Base-by-base conservation (phyloP, 176 grass and related monocot species). In the Hordeum marinum region DNA sequence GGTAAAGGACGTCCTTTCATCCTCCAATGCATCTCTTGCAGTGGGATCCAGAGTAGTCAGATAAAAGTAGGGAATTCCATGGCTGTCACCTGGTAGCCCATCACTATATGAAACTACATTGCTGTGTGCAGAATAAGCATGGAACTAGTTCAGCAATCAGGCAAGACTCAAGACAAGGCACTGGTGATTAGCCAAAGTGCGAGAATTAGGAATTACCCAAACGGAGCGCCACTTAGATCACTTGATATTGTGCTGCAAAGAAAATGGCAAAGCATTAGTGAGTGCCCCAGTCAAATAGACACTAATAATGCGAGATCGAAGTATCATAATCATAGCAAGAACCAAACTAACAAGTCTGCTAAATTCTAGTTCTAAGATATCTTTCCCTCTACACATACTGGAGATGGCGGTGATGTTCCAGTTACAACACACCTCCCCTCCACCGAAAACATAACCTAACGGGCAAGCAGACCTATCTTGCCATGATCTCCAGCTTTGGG, bases 71-170 rank as follows among this genome's bases (percentile, higher is more conserved):
- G 93, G 96, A 23, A 90, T 83, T 46, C 96, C 93, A 71, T 32
- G 65, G 23, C 91, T 84, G 50, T 94, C 52, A 26, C 88, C 93
- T 5, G 89, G 91, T 13, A 84, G 29, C 34, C 96, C 96, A 82
- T 94, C 91, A 72, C 93, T 98, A 83, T 91, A 98, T 73, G 96
- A 95, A 79, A 98, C 96, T 83, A 95, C 93, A 86, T 95, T 98
- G 83, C 96, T 98, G 68, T 10, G 62, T 41, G 3, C 39, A 84
- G 40, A 89, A 62, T 25, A 86, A 29, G 4, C 46, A 21, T n/a
- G 40, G 34, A 64, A 85, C 40, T 70, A 37, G 34, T 3, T 84
- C 63, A 72, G 40, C 11, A 87, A 72, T 63, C 31, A 77, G 23
- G 59, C 68, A 72, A 88, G 41, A 52, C 15, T 64, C 73, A 72